phyloP scores from a whole-genome alignment of 2,329 filamentous ascomycete genomes.

The Bipolaris bicolor region DNA sequence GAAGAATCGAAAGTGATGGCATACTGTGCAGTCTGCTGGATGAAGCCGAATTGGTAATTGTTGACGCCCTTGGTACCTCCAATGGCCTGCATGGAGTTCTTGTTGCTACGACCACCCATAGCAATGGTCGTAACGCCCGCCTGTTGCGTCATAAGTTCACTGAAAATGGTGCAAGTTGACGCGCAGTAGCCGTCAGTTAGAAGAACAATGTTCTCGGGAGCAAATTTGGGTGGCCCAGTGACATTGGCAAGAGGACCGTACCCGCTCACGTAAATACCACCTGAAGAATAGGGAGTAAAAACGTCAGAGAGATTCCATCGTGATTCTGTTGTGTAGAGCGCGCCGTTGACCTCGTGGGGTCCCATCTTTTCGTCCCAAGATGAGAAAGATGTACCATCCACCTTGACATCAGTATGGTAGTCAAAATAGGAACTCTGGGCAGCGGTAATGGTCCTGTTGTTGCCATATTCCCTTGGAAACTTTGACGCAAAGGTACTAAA shows the following conservation, averaged over 20 bases:
- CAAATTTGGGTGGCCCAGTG: constrained; percentile 58
- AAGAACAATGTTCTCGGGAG: constrained; percentile 58
- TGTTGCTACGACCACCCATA: constrained; percentile 57
- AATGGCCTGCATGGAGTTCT: constrained; percentile 60
- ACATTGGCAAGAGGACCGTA: constrained; percentile 50
- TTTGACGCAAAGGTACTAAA: constrained; percentile 43
- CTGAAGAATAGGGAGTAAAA: constrained; percentile 35
- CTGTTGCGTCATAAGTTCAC: constrained; percentile 60
- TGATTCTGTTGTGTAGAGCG: constrained; percentile 45
- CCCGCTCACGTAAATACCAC: constrained; percentile 47
- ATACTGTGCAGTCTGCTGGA: constrained; percentile 34
- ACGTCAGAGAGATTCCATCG: constrained; percentile 48
- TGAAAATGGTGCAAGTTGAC: constrained; percentile 64
- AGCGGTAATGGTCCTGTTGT: constrained; percentile 47
- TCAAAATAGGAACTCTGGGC: constrained; percentile 54
- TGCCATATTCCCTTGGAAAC: constrained; percentile 38
- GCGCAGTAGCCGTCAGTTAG: constrained; percentile 66
- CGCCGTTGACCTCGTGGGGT: constrained; percentile 45
- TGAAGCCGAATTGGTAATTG: constrained; percentile 43
- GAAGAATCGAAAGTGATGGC: constrained; percentile 32
- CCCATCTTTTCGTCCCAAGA: constrained; percentile 55
- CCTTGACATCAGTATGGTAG: constrained; percentile 54
- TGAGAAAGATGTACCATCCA: constrained; percentile 58
- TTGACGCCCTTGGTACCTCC: constrained; percentile 61
- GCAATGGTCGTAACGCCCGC: constrained; percentile 61